phyloP scores from a whole-genome alignment of 208 protist species.

The Angomonas desouzai region DNA sequence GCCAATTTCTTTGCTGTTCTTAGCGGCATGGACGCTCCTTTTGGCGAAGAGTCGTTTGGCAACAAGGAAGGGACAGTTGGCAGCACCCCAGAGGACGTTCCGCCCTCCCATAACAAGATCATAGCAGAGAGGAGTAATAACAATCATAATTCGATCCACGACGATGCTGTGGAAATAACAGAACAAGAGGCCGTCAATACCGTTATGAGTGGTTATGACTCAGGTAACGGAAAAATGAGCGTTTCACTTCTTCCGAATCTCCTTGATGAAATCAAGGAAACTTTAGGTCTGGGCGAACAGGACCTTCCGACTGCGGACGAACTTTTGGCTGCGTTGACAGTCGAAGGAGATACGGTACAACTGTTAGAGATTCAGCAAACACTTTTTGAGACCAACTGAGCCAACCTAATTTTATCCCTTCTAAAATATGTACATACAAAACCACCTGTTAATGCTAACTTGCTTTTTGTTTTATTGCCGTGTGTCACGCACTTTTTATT shows the following conservation, averaged over 20 bases:
- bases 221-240: constrained; percentile 34
- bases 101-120: not conserved
- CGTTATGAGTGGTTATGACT: constrained; percentile 60
- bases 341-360: constrained; percentile 50
- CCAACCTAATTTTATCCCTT: too few species aligned
- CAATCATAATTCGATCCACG: not conserved
- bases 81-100: not conserved
- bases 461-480: constrained; percentile 10
- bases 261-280: constrained; percentile 45
- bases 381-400: constrained; percentile 40
- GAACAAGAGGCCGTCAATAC: constrained; percentile 37
- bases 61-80: constrained; percentile 39
- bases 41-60: constrained; percentile 58
- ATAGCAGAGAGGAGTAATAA: not conserved
- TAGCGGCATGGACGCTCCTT: constrained; percentile 59
- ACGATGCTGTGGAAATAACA: constrained; percentile 15
- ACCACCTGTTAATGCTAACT: too few species aligned
- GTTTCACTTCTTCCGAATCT: constrained; percentile 42
- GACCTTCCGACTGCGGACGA: constrained; percentile 50
- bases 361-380: constrained; percentile 64
- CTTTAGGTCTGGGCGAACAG: constrained; percentile 39
- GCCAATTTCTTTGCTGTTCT: constrained; percentile 92
- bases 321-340: constrained; percentile 37
- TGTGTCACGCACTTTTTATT: not conserved
- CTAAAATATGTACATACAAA: too few species aligned